Evolutionary conservation across 176 grass and related monocot genomes (phyloP).

Genomic region (Avena eriantha): DNA sequence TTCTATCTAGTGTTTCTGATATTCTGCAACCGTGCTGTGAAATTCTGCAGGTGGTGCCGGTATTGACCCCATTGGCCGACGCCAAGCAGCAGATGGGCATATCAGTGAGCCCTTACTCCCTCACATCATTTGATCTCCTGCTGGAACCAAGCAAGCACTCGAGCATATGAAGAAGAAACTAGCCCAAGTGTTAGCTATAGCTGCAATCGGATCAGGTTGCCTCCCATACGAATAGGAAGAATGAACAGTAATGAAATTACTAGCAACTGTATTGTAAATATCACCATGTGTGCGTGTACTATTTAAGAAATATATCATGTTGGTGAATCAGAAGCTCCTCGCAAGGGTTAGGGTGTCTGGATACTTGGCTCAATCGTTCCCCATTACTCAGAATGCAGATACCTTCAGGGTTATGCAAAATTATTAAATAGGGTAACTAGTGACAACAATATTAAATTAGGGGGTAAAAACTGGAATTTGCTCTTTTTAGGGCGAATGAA

Average conservation of each 20-base stretch:
- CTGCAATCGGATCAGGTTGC: neutral
- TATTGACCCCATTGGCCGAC: conserved; percentile 33
- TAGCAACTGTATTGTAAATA: neutral
- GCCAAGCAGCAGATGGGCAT: conserved; percentile 58
- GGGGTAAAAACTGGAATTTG: too few species aligned
- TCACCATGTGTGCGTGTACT: neutral
- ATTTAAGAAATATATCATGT: too few species aligned
- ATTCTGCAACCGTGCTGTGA: neutral
- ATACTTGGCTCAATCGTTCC: too few species aligned
- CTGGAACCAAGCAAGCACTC: conserved; percentile 53
- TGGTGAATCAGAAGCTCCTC: too few species aligned
- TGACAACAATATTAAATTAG: too few species aligned
- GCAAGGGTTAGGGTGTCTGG: too few species aligned
- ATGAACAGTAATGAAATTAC: neutral
- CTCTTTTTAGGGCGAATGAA: too few species aligned
- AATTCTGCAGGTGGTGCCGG: conserved; percentile 61
- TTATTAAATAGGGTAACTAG: too few species aligned
- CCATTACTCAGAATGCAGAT: too few species aligned
- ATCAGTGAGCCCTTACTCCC: conserved; percentile 54
- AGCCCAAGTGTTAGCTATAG: neutral
- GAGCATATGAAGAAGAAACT: conserved; percentile 34
- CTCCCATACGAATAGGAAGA: neutral
- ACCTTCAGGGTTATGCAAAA: too few species aligned
- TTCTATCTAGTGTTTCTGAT: neutral
- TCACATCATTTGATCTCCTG: conserved; percentile 73